A percentile compares a stretch with the other conserved stretches of the same genome.
Conservation (phyloP, 1,284 basidiomycete genomes). For the Trichosporon faecale region DNA sequence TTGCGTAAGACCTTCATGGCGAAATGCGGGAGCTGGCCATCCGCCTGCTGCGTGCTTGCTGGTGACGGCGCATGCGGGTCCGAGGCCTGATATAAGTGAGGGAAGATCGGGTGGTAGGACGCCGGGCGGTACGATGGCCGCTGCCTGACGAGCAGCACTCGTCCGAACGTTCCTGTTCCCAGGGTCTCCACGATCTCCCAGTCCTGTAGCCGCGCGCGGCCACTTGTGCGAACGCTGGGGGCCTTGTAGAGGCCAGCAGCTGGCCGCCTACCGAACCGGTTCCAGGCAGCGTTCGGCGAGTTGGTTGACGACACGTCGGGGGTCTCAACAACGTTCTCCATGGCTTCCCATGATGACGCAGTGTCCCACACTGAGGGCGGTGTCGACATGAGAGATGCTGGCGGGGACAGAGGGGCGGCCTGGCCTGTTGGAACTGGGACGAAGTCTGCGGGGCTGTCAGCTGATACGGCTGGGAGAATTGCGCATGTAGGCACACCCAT, state of each 20-base stretch:
- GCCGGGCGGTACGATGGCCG: constrained; percentile 48
- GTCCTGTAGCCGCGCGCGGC: constrained; percentile 42
- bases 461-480: not conserved
- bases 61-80: constrained; percentile 45
- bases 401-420: constrained; percentile 38
- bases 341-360: constrained; percentile 28
- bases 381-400: constrained; percentile 41
- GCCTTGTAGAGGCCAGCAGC: constrained; percentile 7
- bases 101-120: constrained; percentile 53
- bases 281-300: constrained; percentile 2
- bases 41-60: constrained; percentile 43
- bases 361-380: constrained; percentile 40
- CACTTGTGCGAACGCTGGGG: constrained; percentile 18
- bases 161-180: constrained; percentile 53
- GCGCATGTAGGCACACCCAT: not conserved
- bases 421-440: constrained; percentile 24
- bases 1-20: constrained; percentile 59
- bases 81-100: constrained; percentile 43
- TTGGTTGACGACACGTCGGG: constrained; percentile 15
- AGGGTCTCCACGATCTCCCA: constrained; percentile 54
- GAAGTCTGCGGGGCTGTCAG: constrained; percentile 17
- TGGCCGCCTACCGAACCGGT: not conserved
- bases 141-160: constrained; percentile 51
- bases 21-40: constrained; percentile 52
- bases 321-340: constrained; percentile 27